Evolutionary conservation across 768 basidiomycete genomes (phyloP).

Genomic region (Fomitopsis serialis): DNA sequence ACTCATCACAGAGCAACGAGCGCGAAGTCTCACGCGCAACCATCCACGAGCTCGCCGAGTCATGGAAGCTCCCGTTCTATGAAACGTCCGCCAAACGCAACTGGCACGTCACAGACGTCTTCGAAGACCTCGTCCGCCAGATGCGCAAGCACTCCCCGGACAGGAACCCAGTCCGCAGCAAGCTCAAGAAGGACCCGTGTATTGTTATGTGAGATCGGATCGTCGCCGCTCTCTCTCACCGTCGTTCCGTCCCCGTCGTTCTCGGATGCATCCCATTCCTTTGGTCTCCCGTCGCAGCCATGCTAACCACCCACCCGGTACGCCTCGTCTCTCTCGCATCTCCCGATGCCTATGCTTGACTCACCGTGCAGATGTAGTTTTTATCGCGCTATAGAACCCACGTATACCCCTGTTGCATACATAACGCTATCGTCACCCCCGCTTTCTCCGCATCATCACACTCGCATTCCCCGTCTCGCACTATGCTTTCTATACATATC

Average conservation of each 20-base stretch:
- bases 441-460: not conserved
- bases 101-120: conserved; percentile 76
- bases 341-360: too few species aligned
- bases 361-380: not conserved
- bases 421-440: not conserved
- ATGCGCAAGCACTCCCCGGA: conserved; percentile 65
- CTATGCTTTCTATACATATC: not conserved
- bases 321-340: too few species aligned
- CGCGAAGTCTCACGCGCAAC: conserved; percentile 66
- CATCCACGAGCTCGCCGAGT: conserved; percentile 57
- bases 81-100: conserved; percentile 87
- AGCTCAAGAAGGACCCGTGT: conserved; percentile 25
- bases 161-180: conserved; percentile 21
- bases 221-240: not conserved
- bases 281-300: not conserved
- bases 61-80: conserved; percentile 74
- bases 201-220: conserved; percentile 30
- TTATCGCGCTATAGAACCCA: not conserved
- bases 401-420: not conserved
- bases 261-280: not conserved
- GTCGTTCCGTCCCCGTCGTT: conserved; percentile 14
- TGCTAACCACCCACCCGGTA: too few species aligned
- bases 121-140: conserved; percentile 69
- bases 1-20: conserved; percentile 42
- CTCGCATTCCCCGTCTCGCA: not conserved